Evolutionary conservation across 768 basidiomycete genomes (phyloP), one percentile per base, ranked within the genome.

Genomic region (Phaffia tasmanica): DNA sequence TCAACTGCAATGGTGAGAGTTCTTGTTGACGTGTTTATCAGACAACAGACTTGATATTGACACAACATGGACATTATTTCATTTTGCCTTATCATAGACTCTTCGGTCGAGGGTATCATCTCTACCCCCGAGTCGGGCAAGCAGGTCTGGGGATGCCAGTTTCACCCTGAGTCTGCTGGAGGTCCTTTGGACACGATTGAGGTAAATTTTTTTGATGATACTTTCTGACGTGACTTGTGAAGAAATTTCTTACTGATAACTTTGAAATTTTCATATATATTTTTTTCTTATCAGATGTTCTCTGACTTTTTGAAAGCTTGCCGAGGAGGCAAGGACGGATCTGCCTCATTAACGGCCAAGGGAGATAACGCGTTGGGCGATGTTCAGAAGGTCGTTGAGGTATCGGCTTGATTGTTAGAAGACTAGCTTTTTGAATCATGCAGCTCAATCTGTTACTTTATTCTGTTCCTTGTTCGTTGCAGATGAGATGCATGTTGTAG

Each of bases 131-230:
- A 85, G 14, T 92, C 90, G 27, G 91, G 91, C 63, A 90, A 86
- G 79, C 86, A 84, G 70, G 82, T 98, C 35, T 98, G 92, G 90
- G 95, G 94, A 71, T 94, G 98, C 25, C 95, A 99, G 74, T 99
- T 98, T 85, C 95, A 99, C 77, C 95, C 95, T 19, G 95, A 99
- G 78, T 92, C 90, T 70, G 88, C 91, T 30, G 94, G 95, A 50
- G 94, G 94, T n/a, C 95, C 95, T 54, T 82, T 98, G 65, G 95
- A 98, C 76, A 98, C 95, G 3, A 95, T 98, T 69, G 91, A 93
- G 84, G 90, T 89, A 64, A 59, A 83, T 76, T 23, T 16, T 51
- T 14, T 57, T 21, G 56, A 63, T 54, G 47, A 6, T 57, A 21
- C 9, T 18, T 35, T 42, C 55, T 2, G 14, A 50, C 9, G 1